A percentile compares a stretch with the other conserved stretches of the same genome.
Conservation (phyloP, 371 early-diverging fungal species). For the Sporodiniella umbellata region DNA sequence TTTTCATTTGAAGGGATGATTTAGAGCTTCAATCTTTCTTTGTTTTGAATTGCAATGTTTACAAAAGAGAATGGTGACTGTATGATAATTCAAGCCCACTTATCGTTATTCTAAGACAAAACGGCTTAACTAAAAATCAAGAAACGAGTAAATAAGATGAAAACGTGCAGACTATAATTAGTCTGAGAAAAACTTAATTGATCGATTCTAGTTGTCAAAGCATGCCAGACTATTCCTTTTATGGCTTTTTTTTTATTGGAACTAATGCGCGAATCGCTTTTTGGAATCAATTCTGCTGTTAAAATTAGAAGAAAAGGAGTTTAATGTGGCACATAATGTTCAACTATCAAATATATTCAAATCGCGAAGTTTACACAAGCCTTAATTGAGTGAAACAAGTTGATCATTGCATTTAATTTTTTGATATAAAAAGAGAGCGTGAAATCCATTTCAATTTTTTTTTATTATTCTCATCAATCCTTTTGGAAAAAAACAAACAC, state of each 20-base stretch:
- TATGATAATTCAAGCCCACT: too few relatives aligned
- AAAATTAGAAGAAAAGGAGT: neutral
- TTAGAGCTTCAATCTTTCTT: too few relatives aligned
- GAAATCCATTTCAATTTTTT: neutral
- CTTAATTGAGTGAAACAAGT: constrained; percentile 5
- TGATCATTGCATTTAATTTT: neutral
- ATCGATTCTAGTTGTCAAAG: neutral
- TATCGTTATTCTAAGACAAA: too few relatives aligned
- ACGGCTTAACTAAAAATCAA: neutral
- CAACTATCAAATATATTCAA: neutral
- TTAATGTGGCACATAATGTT: neutral
- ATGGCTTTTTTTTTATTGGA: neutral
- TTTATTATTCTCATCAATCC: neutral
- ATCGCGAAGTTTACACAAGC: neutral
- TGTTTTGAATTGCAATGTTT: too few relatives aligned
- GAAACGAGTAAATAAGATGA: neutral
- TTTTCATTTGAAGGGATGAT: too few relatives aligned
- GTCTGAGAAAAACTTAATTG: neutral
- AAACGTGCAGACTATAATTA: neutral
- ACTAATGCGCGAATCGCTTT: neutral
- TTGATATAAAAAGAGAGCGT: neutral
- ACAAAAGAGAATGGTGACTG: too few relatives aligned
- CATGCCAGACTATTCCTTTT: neutral
- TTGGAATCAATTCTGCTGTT: neutral
- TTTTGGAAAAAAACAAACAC: constrained; percentile 2